Conservation (phyloP, 1,284 basidiomycete genomes). For the Moesziomyces parantarcticus region DNA sequence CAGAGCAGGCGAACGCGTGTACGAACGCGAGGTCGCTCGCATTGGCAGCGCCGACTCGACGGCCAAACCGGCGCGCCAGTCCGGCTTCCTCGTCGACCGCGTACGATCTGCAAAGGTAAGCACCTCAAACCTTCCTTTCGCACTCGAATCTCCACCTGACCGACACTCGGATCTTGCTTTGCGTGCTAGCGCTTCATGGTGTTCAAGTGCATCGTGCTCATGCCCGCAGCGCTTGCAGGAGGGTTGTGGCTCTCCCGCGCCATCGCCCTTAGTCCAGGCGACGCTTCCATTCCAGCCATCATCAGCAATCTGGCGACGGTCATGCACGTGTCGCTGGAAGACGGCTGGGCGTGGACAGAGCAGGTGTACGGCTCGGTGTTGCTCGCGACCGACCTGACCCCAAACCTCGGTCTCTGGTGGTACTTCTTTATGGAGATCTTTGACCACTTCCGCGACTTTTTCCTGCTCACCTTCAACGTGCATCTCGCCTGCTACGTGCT, state of each 20-base stretch:
- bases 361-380: conserved; percentile 84
- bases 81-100: conserved; percentile 61
- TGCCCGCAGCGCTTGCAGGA: conserved; percentile 25
- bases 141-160: background rate
- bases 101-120: conserved; percentile 31
- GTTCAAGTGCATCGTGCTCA: conserved; percentile 32
- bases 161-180: background rate
- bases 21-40: conserved; percentile 24
- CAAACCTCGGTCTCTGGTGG: conserved; percentile 96
- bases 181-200: conserved; percentile 10
- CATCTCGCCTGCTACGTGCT: conserved; percentile 86
- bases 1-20: conserved; percentile 70
- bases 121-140: no score
- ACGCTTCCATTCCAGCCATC: conserved; percentile 5
- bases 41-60: conserved; percentile 8
- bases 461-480: conserved; percentile 91
- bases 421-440: conserved; percentile 99
- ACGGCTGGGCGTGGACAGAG: conserved; percentile 75
- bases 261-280: conserved; percentile 29
- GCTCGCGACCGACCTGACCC: conserved; percentile 74
- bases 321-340: conserved; percentile 70
- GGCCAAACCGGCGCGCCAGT: conserved; percentile 26
- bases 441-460: conserved; percentile 95
- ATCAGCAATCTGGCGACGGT: conserved; percentile 19
- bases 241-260: conserved; percentile 39